Evolutionary conservation across 1,139 yeast species (phyloP), one percentile per base, ranked within the genome.

Genomic region (Blastobotrys aristatus): DNA sequence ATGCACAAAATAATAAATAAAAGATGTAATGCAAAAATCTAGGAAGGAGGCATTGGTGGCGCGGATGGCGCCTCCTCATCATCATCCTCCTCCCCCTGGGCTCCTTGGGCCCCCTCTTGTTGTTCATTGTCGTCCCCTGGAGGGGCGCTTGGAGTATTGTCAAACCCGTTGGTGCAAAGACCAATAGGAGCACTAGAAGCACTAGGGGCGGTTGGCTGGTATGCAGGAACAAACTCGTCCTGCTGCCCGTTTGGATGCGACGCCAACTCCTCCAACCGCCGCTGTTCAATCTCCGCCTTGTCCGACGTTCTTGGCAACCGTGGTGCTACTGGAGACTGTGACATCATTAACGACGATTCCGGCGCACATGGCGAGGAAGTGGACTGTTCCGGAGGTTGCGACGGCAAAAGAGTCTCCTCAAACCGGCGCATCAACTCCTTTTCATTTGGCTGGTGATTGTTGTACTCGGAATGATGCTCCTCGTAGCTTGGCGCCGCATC

Each of bases 381-480:
- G 22, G 42, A 8, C 22, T 3, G 22, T 18, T 17, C 31, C 24
- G 62, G 73, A 0, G 87, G 86, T 33, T 75, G 80, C 0, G 87
- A 80, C 0, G 89, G 88, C 32, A 81, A 59, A 36, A 82, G 67
- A 13, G 83, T 73, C 30, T 73, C 72, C 58, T 81, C 88, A 50
- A 73, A 73, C 16, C 72, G 68, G 50, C 75, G 68, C 58, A 81
- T 64, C 22, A 73, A 60, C 52, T 80, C 83, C 60, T 82, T 82
- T 50, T 82, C 88, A 13, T 20, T 34, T 4, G 5, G 27, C 27
- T 33, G 21, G 6, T 13, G 21, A 16, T 13, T 10, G 5, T 47
- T 5, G 38, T 31, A 11, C 20, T 30, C 16, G 20, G 26, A 13
- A 30, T 17, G 13, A 11, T 13, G 44, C 14, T 34, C 44, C 14